These are phyloP conservation scores for Xylariaceae sp. DNA, from an alignment of 2,329 filamentous ascomycete genomes.

Conservation along the genomic window DNA sequence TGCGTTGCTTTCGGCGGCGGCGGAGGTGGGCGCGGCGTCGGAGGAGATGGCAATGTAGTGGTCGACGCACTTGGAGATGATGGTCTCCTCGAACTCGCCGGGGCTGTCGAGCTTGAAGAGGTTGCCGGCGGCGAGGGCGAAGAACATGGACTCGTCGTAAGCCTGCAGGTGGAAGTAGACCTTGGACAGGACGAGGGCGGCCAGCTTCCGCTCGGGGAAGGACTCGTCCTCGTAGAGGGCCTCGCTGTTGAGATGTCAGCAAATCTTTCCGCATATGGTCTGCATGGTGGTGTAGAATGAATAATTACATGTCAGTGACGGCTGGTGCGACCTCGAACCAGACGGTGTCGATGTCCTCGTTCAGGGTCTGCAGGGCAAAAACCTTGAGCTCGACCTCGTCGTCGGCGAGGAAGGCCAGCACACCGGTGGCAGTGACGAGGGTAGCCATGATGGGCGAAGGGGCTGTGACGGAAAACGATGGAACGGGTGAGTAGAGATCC, in stretches of 20 bases:
- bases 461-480: background rate
- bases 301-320: constrained; percentile 80
- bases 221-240: constrained; percentile 94
- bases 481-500: background rate
- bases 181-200: constrained; percentile 91
- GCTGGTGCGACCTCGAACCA: constrained; percentile 96
- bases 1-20: constrained; percentile 31
- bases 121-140: constrained; percentile 90
- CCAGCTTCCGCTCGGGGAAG: constrained; percentile 90
- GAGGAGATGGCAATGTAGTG: constrained; percentile 83
- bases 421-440: constrained; percentile 88
- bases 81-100: constrained; percentile 97
- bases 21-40: constrained; percentile 47
- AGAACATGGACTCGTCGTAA: constrained; percentile 99
- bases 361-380: constrained; percentile 91
- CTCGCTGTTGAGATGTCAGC: constrained; percentile 59
- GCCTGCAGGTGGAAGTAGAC: constrained; percentile 98
- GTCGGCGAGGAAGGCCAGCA: constrained; percentile 92
- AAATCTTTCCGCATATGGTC: background rate
- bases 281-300: background rate
- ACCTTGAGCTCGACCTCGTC: constrained; percentile 91
- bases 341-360: constrained; percentile 93
- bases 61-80: constrained; percentile 97
- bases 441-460: constrained; percentile 68
- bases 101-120: constrained; percentile 89